phyloP scores from a whole-genome alignment of 1,284 basidiomycete genomes.

The Puccinia novopanici region DNA sequence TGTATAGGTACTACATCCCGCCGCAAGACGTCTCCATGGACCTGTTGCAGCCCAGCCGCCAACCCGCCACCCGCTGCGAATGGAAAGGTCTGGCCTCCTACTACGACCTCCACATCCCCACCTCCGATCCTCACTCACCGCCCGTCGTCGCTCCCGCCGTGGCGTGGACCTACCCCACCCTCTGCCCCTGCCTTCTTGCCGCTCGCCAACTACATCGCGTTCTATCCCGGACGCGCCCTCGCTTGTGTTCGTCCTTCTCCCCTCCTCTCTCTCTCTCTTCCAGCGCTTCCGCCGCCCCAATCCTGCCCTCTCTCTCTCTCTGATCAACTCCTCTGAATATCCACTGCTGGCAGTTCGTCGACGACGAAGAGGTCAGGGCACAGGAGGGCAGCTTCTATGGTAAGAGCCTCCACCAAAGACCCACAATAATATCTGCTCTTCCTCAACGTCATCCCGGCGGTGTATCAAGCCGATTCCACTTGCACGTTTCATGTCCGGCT shows the following conservation, averaged over 20 bases:
- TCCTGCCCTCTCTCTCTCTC: too few species aligned
- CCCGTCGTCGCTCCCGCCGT: conserved; percentile 51
- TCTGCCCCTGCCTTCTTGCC: conserved; percentile 53
- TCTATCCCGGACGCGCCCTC: conserved; percentile 53
- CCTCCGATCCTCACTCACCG: conserved; percentile 44
- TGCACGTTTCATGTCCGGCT: too few species aligned
- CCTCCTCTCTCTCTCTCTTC: background rate
- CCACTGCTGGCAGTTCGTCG: conserved; percentile 54
- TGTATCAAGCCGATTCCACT: too few species aligned
- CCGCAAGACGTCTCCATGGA: conserved; percentile 50
- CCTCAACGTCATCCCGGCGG: background rate
- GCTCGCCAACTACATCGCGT: conserved; percentile 57
- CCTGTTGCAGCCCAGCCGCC: conserved; percentile 52
- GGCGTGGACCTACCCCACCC: conserved; percentile 57
- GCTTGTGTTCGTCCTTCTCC: background rate
- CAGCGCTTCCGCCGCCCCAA: background rate
- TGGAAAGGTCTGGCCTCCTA: conserved; percentile 57
- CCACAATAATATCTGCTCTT: background rate
- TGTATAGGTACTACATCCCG: conserved; percentile 30
- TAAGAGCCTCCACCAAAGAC: conserved; percentile 21
- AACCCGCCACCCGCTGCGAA: conserved; percentile 55
- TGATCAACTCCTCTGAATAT: conserved; percentile 50
- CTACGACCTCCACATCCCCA: conserved; percentile 54
- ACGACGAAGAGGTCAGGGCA: conserved; percentile 55
- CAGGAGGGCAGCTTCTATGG: conserved; percentile 58